phyloP scores from a whole-genome alignment of 2,329 filamentous ascomycete genomes.

The Aspergillus quadricinctus region DNA sequence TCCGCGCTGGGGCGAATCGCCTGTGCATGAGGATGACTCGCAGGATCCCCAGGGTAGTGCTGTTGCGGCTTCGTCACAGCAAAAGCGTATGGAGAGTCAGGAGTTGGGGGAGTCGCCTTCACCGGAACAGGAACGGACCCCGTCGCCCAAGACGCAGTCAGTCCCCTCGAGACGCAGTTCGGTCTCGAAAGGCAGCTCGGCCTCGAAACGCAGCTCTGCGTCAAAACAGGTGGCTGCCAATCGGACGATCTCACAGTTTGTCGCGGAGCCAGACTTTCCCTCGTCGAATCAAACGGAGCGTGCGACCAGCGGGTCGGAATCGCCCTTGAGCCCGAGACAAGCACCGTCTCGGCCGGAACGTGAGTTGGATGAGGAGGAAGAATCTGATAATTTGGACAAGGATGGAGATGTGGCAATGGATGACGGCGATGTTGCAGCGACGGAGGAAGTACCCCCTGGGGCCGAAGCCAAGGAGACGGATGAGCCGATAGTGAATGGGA shows the following conservation, averaged over 20 bases:
- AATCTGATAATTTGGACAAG: not conserved
- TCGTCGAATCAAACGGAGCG: not conserved
- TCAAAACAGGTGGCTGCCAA: not conserved
- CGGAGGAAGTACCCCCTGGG: not conserved
- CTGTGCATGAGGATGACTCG: constrained; percentile 1
- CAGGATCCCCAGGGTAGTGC: not conserved
- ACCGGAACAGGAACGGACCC: constrained; percentile 5
- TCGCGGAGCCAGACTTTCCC: not conserved
- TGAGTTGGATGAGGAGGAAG: not conserved
- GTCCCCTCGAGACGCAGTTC: not conserved
- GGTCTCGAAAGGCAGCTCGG: not conserved
- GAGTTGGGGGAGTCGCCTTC: constrained; percentile 23
- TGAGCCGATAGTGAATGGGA: not conserved
- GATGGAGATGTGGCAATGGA: constrained; percentile 18
- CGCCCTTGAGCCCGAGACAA: not conserved
- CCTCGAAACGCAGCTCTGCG: constrained; percentile 1
- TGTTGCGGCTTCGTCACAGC: constrained; percentile 5
- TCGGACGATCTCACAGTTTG: constrained; percentile 3
- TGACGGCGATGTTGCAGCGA: not conserved
- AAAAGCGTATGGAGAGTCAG: constrained; percentile 20
- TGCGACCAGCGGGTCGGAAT: not conserved
- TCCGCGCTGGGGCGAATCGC: constrained; percentile 3
- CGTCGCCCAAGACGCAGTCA: not conserved
- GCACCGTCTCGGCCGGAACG: constrained; percentile 1
- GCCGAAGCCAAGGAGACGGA: not conserved